A percentile compares a stretch with the other conserved stretches of the same genome.
phyloP scores from a whole-genome alignment of 805 yeast species.

The Candida railenensis region DNA sequence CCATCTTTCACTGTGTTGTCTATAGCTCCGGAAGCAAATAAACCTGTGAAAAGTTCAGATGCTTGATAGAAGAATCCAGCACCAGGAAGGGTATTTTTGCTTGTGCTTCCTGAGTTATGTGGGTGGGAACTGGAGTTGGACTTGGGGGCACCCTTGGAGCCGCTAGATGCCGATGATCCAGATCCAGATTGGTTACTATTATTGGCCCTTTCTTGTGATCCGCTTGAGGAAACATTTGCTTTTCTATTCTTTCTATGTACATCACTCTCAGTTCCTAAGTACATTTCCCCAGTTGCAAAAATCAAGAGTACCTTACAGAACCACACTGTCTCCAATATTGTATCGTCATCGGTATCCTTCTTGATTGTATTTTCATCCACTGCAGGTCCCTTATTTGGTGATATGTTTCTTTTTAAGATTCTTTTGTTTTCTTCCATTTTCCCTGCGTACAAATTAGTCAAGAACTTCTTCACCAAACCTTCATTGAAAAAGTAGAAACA shows the following conservation, averaged over 20 bases:
- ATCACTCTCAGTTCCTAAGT: constrained; percentile 70
- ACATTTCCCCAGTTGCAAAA: constrained; percentile 82
- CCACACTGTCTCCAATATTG: constrained; percentile 75
- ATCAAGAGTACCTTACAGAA: constrained; percentile 72
- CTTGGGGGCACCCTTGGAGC: constrained; percentile 6
- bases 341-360: constrained; percentile 47
- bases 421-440: constrained; percentile 34
- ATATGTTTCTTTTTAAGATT: constrained; percentile 34
- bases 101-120: constrained; percentile 9
- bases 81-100: constrained; percentile 60
- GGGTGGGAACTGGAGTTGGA: constrained; percentile 2
- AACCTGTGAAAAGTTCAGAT: constrained; percentile 72
- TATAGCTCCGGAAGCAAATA: constrained; percentile 77
- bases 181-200: background rate
- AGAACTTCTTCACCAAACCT: constrained; percentile 68
- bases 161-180: constrained; percentile 13
- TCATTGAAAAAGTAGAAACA: constrained; percentile 84
- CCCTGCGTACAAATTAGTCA: constrained; percentile 63
- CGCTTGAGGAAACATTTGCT: background rate
- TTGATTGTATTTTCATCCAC: constrained; percentile 41
- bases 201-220: background rate
- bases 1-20: constrained; percentile 78
- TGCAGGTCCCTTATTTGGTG: constrained; percentile 21
- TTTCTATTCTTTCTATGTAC: constrained; percentile 48
- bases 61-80: constrained; percentile 78